Base-by-base conservation (phyloP, 768 basidiomycete genomes). In the Leccinum fibrillosum region DNA sequence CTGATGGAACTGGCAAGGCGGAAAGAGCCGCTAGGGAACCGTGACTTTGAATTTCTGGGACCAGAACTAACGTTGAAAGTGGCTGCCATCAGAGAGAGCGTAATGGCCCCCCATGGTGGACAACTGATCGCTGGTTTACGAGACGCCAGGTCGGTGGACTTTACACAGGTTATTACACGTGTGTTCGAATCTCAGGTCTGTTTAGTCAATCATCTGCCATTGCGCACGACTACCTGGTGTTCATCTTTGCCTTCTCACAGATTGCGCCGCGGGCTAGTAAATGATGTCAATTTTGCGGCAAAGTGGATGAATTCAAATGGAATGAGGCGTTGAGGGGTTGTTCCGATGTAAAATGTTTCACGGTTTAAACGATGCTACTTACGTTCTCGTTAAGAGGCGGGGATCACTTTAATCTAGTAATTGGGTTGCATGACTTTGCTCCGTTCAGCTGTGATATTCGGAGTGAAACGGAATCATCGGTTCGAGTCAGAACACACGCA, bases 81-180 rank as follows among this genome's bases (percentile, higher is more conserved):
- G 11, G 69, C 64, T 37, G 60, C 59, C 8, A 21, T 72, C 32
- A 55, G 63, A 15, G 69, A 68, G 50, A 72, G 64, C 42, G 34
- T 60, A 49, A 17, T n/a, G 15, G 0, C 19, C 4, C 1, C 5
- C 6, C 1, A 2, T 10, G 1, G 1, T 11, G 17, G 2, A 34
- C 9, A 7, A 12, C 30, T 61, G 47, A 1, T 2, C 4, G 26
- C 34, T n/a, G 58, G 64, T 21, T 2, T 12, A 17, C 56, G 62
- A 34, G 9, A 55, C 10, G 57, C 57, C 9, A 35, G 8, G 9
- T 12, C 0, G 4, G 42, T 68, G 48, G 62, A 69, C 42, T 66
- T 69, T 13, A 62, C 65, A 2, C 17, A 48, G 10, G 42, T 28
- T 1, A 64, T 66, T 11, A 62, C 53, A 37, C 35, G 49, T 23